Conservation (phyloP, 371 early-diverging fungal species). For the Apophysomyces elegans region DNA sequence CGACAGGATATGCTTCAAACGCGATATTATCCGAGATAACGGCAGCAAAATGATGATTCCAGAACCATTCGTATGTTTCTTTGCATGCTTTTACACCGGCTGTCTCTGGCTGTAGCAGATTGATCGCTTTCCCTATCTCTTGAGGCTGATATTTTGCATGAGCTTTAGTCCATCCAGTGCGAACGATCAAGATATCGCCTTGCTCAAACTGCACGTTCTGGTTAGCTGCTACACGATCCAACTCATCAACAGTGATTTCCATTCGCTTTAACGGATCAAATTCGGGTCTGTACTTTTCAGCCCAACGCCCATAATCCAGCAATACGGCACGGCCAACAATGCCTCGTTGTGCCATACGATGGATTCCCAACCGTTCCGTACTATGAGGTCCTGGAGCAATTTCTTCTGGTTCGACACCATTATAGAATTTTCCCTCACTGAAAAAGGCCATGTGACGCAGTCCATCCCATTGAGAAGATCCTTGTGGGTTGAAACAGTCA, state of each 20-base stretch:
- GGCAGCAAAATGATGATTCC: slow-evolving; percentile 52
- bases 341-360: slow-evolving; percentile 48
- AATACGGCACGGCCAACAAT: slow-evolving; percentile 51
- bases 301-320: slow-evolving; percentile 50
- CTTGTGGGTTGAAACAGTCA: slow-evolving; percentile 42
- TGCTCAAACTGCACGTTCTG: slow-evolving; percentile 40
- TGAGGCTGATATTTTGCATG: slow-evolving; percentile 17
- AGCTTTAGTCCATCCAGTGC: slow-evolving; percentile 41
- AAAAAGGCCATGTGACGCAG: slow-evolving; percentile 40
- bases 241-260: slow-evolving; percentile 41
- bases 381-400: slow-evolving; percentile 18
- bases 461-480: slow-evolving; percentile 52
- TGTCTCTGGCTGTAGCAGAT: slow-evolving; percentile 19
- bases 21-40: slow-evolving; percentile 43
- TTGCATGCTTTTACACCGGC: slow-evolving; percentile 46
- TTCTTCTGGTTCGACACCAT: slow-evolving; percentile 27
- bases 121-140: slow-evolving; percentile 2
- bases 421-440: slow-evolving; percentile 31
- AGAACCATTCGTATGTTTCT: slow-evolving; percentile 48
- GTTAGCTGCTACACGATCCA: slow-evolving; percentile 37
- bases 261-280: slow-evolving; percentile 36
- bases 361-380: slow-evolving; percentile 39
- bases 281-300: slow-evolving; percentile 24
- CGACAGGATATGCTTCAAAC: slow-evolving; percentile 45
- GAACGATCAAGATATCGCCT: slow-evolving; percentile 47